Conservation (phyloP, 2,329 filamentous ascomycete species). For the Exophiala lecanii-corni region DNA sequence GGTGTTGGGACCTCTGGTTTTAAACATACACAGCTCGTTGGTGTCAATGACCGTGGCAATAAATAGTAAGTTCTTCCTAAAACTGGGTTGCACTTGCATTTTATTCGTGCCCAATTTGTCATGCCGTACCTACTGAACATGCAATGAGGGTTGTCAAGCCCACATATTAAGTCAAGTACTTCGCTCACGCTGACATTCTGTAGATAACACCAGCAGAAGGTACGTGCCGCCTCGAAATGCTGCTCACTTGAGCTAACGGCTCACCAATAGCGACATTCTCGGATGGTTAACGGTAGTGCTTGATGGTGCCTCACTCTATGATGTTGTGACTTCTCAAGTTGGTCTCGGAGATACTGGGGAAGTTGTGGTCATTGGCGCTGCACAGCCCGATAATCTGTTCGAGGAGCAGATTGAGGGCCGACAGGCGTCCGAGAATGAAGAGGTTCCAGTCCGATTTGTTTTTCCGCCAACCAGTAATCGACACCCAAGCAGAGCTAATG, state of each 20-base stretch:
- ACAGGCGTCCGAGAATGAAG: constrained; percentile 31
- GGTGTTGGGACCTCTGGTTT: constrained; percentile 66
- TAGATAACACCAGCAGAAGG: constrained; percentile 50
- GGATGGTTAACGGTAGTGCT: constrained; percentile 77
- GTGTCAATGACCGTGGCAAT: constrained; percentile 77
- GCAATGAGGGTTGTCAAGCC: too few species aligned
- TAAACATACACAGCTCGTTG: constrained; percentile 69
- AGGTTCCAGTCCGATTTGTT: constrained; percentile 53
- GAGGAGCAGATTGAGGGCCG: constrained; percentile 25
- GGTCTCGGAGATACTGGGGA: constrained; percentile 63
- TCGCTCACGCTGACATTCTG: neutral
- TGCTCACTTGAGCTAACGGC: neutral
- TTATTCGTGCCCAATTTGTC: too few species aligned
- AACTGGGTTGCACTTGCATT: too few species aligned
- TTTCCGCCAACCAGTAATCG: constrained; percentile 49
- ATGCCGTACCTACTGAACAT: too few species aligned
- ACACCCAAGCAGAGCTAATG: constrained; percentile 11
- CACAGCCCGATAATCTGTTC: constrained; percentile 63
- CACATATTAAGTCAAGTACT: too few species aligned
- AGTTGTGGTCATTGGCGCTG: constrained; percentile 66
- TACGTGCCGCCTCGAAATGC: neutral
- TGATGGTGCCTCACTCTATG: constrained; percentile 57
- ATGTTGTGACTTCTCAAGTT: constrained; percentile 55
- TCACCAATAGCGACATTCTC: constrained; percentile 53
- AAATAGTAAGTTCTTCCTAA: constrained; percentile 33